These are phyloP conservation scores for Boletus holoroseus DNA, from an alignment of 1,284 basidiomycete genomes.

Conservation along the genomic window DNA sequence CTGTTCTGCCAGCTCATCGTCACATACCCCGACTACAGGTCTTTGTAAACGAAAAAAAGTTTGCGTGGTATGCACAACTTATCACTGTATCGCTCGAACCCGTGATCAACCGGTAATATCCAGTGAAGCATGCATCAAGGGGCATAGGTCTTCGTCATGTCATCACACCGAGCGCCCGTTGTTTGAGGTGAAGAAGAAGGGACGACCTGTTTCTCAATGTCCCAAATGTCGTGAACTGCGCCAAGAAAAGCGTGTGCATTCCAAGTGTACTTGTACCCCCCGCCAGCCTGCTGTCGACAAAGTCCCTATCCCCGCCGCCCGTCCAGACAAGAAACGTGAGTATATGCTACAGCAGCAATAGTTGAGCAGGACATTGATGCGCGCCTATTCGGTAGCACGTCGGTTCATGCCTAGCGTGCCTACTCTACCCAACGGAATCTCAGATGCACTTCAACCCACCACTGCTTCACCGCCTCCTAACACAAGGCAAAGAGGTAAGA, in stretches of 20 bases:
- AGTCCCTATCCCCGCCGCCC: conserved; percentile 33
- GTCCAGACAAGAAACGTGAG: conserved; percentile 51
- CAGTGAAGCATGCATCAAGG: conserved; percentile 85
- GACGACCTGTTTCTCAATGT: conserved; percentile 79
- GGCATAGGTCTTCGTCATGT: conserved; percentile 79
- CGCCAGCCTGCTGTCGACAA: conserved; percentile 38
- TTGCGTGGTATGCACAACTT: conserved; percentile 56
- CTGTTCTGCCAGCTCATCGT: neutral
- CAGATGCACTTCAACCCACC: conserved; percentile 36
- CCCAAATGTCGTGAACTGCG: conserved; percentile 71
- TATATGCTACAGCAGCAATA: conserved; percentile 12
- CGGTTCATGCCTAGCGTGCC: conserved; percentile 56
- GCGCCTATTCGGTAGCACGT: conserved; percentile 36
- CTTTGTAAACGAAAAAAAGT: conserved; percentile 77
- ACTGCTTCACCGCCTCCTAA: conserved; percentile 31
- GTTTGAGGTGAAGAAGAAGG: conserved; percentile 85
- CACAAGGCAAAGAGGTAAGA: conserved; percentile 49
- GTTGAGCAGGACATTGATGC: conserved; percentile 4
- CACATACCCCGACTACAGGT: conserved; percentile 40
- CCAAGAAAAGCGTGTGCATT: conserved; percentile 67
- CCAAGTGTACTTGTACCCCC: conserved; percentile 60
- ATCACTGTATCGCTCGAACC: neutral
- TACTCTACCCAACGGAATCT: conserved; percentile 60
- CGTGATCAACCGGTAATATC: conserved; percentile 5
- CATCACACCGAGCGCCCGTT: conserved; percentile 75